phyloP scores from a whole-genome alignment of 2,329 filamentous ascomycete species.

The Calonectria naviculata region DNA sequence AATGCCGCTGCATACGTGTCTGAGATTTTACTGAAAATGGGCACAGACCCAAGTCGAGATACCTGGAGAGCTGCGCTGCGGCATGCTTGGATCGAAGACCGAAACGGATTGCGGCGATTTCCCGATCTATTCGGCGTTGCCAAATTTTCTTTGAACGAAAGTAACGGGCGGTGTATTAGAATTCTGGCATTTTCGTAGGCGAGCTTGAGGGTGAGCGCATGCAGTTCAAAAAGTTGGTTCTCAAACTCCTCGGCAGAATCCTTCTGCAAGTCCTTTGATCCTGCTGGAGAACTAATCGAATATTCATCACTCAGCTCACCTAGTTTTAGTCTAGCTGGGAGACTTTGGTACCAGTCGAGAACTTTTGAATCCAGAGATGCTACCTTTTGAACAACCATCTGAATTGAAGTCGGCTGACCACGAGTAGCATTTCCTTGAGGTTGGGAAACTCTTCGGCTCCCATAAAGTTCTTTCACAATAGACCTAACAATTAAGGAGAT shows the following conservation, averaged over 20 bases:
- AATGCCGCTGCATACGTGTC: conserved; percentile 39
- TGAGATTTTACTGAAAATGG: conserved; percentile 26
- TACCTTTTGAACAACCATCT: not conserved
- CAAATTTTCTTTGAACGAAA: conserved; percentile 11
- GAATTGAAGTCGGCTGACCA: not conserved
- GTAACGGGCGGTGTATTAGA: conserved; percentile 37
- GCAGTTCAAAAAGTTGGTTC: conserved; percentile 40
- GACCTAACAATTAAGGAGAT: conserved; percentile 31
- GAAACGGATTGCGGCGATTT: conserved; percentile 22
- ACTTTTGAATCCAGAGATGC: not conserved
- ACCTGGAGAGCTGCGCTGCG: conserved; percentile 38
- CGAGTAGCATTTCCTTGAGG: not conserved
- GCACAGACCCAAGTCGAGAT: conserved; percentile 22
- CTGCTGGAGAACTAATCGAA: not conserved
- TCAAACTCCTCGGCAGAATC: conserved; percentile 10
- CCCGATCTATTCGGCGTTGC: not conserved
- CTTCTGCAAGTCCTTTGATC: not conserved
- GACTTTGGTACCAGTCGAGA: not conserved
- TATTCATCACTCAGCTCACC: not conserved
- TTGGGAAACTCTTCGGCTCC: not conserved
- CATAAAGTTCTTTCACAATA: conserved; percentile 26
- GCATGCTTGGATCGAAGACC: conserved; percentile 24
- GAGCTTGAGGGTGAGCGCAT: conserved; percentile 45
- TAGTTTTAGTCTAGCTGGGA: conserved; percentile 5
- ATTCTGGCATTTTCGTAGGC: conserved; percentile 49